These are phyloP conservation scores for Xylaria grammica DNA, from an alignment of 495 filamentous ascomycete genomes.

Conservation along the genomic window DNA sequence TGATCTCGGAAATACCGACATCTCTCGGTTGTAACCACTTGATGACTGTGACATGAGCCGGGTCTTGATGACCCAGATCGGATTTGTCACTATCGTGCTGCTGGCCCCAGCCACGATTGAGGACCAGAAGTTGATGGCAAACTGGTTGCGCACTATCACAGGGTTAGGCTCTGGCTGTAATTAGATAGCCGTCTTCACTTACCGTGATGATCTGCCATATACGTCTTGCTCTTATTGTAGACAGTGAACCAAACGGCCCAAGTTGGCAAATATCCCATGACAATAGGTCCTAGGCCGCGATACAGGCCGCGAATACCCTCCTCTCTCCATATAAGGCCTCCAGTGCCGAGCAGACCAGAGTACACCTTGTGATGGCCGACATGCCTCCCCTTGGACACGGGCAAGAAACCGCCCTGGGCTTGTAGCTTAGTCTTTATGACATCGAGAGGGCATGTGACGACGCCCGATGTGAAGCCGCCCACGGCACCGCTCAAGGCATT, in stretches of 20 bases:
- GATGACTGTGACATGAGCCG: slow-evolving; percentile 88
- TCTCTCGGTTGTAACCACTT: slow-evolving; percentile 38
- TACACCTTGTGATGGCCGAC: slow-evolving; percentile 66
- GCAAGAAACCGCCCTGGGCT: slow-evolving; percentile 82
- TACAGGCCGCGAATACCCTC: slow-evolving; percentile 94
- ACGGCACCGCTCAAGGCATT: slow-evolving; percentile 79
- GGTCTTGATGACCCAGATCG: slow-evolving; percentile 99
- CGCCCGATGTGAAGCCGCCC: slow-evolving; percentile 87
- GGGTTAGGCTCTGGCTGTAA: background rate
- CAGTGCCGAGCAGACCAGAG: slow-evolving; percentile 84
- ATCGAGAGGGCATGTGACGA: slow-evolving; percentile 96
- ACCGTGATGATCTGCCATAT: slow-evolving; percentile 71
- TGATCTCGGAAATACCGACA: slow-evolving; percentile 49
- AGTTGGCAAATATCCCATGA: slow-evolving; percentile 93
- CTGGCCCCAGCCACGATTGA: slow-evolving; percentile 89
- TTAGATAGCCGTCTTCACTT: slow-evolving; percentile 32
- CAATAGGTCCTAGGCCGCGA: slow-evolving; percentile 88
- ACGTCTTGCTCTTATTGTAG: slow-evolving; percentile 85
- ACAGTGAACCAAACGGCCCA: slow-evolving; percentile 98
- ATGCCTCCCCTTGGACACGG: slow-evolving; percentile 48
- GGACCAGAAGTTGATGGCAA: slow-evolving; percentile 66
- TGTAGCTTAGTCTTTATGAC: slow-evolving; percentile 99
- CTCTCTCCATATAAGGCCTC: slow-evolving; percentile 78
- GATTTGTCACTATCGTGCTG: slow-evolving; percentile 95
- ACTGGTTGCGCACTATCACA: slow-evolving; percentile 41